Percentiles rank a stretch among this genome's conserved stretches.
Evolutionary conservation across 177 flowering plant genomes (phyloP).

Genomic region (Vitis hybrid): DNA sequence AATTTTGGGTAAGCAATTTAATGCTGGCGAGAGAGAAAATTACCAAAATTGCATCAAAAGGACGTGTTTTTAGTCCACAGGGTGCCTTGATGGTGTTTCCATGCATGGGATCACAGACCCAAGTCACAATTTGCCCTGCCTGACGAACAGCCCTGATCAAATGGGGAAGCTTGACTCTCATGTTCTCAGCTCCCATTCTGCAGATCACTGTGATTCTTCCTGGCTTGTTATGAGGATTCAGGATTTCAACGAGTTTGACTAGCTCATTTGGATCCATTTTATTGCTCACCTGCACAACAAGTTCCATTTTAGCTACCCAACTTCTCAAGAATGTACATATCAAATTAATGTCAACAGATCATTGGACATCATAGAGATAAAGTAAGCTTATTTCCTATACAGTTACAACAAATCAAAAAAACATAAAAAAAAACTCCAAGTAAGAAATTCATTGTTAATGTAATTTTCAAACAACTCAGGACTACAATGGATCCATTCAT

Average conservation of each 20-base stretch:
- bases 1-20: neutral
- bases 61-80: conserved; percentile 55
- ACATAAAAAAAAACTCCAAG: too few relatives aligned
- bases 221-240: conserved; percentile 50
- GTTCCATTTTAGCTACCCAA: neutral
- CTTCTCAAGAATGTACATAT: neutral
- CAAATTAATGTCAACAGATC: neutral
- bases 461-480: too few relatives aligned
- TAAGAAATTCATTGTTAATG: too few relatives aligned
- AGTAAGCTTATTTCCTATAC: too few relatives aligned
- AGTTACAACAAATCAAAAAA: too few relatives aligned
- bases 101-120: conserved; percentile 67
- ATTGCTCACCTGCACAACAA: conserved; percentile 45
- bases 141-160: conserved; percentile 54
- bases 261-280: conserved; percentile 62
- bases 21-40: neutral
- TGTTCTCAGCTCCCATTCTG: conserved; percentile 66
- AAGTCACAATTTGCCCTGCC: conserved; percentile 56
- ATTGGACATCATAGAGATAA: too few relatives aligned
- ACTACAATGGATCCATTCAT: too few relatives aligned
- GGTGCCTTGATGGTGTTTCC: conserved; percentile 70
- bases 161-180: conserved; percentile 63
- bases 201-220: conserved; percentile 55
- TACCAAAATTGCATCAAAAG: conserved; percentile 60
- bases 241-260: conserved; percentile 45